Conservation (phyloP, 2,329 filamentous ascomycete genomes). For the Mycosphaerella sp. region DNA sequence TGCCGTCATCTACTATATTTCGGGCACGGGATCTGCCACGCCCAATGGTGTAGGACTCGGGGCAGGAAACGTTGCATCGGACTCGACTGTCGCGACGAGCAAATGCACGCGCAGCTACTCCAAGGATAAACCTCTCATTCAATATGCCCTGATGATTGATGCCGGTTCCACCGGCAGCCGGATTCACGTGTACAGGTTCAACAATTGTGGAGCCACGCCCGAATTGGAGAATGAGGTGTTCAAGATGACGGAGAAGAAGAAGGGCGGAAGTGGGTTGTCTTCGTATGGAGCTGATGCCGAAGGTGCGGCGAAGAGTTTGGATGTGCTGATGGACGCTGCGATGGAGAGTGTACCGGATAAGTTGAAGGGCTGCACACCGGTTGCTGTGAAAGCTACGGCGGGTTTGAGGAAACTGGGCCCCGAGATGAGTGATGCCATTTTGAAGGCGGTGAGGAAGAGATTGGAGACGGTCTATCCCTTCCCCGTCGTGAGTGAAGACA, state of each 20-base stretch:
- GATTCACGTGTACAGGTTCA: conserved; percentile 98
- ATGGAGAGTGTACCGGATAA: conserved; percentile 78
- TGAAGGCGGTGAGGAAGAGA: conserved; percentile 74
- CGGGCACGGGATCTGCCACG: conserved; percentile 33
- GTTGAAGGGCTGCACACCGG: conserved; percentile 82
- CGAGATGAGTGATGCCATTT: conserved; percentile 74
- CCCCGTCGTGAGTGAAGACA: conserved; percentile 78
- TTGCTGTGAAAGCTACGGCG: conserved; percentile 97
- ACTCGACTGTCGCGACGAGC: conserved; percentile 59
- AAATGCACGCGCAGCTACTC: conserved; percentile 79
- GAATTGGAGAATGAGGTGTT: conserved; percentile 91
- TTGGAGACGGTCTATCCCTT: conserved; percentile 90
- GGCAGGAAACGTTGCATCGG: conserved; percentile 40
- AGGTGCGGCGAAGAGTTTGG: conserved; percentile 81
- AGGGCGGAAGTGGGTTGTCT: conserved; percentile 73
- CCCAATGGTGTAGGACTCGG: conserved; percentile 15
- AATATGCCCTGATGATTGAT: conserved; percentile 98
- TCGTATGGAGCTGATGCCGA: conserved; percentile 81
- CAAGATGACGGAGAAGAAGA: conserved; percentile 81
- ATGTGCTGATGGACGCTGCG: conserved; percentile 79
- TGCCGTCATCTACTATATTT: conserved; percentile 52
- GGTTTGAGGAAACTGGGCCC: conserved; percentile 80
- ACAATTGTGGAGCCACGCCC: conserved; percentile 94
- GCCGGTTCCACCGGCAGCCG: conserved; percentile 95
- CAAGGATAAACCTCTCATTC: conserved; percentile 84